These are phyloP conservation scores for Ilex aquifolium DNA, from an alignment of 257 asterid genomes.

Conservation along the genomic window DNA sequence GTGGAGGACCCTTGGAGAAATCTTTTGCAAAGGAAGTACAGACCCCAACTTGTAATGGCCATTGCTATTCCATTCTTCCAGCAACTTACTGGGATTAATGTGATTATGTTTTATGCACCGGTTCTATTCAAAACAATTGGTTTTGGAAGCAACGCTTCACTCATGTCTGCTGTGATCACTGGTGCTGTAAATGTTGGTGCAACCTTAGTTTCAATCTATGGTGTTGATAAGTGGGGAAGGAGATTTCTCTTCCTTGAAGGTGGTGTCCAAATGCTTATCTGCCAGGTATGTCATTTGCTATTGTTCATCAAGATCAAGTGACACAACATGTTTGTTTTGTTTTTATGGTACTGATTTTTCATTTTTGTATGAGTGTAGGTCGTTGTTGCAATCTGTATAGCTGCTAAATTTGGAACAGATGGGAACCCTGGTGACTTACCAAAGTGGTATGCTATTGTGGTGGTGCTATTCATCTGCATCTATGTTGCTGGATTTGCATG, in stretches of 20 bases:
- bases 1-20: background rate
- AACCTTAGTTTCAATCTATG: background rate
- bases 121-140: background rate
- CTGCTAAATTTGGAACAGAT: background rate
- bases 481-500: too few relatives aligned
- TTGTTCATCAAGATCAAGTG: background rate
- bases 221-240: background rate
- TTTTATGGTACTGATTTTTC: too few relatives aligned
- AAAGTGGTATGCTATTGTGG: too few relatives aligned
- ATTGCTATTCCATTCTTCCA: background rate
- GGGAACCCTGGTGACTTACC: too few relatives aligned
- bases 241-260: background rate
- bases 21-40: background rate
- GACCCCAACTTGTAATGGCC: background rate
- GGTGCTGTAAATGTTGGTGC: background rate
- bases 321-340: too few relatives aligned
- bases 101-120: background rate
- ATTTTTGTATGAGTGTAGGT: background rate
- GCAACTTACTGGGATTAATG: background rate
- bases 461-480: too few relatives aligned
- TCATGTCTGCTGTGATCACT: background rate
- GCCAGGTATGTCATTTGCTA: background rate
- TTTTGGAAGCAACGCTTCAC: background rate
- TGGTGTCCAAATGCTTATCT: constrained; percentile 1
- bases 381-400: background rate